Percentiles rank a stretch among this genome's conserved stretches.
These are phyloP conservation scores for Galeopsis tetrahit DNA, from an alignment of 257 asterid genomes.

Conservation along the genomic window DNA sequence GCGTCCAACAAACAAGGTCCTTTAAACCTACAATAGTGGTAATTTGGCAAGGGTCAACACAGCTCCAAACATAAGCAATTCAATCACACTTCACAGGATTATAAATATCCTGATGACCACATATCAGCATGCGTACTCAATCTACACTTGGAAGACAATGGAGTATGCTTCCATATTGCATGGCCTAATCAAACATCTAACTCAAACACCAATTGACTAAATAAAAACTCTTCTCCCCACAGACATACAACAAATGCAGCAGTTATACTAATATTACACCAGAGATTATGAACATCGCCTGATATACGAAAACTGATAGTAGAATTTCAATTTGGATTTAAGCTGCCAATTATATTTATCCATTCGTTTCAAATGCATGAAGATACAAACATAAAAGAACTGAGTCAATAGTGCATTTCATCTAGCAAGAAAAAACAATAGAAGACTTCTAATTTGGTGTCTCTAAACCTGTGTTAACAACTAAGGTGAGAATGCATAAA, in stretches of 20 bases:
- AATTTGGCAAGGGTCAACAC: conserved; percentile 17
- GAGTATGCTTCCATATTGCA: neutral
- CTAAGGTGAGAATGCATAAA: conserved; percentile 9
- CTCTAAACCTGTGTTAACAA: neutral
- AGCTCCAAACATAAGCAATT: conserved; percentile 24
- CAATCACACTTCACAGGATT: conserved; percentile 24
- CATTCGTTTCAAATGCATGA: conserved; percentile 21
- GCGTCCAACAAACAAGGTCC: conserved; percentile 88
- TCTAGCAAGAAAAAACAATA: conserved; percentile 8
- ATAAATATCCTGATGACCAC: conserved; percentile 9
- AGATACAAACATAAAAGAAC: conserved; percentile 23
- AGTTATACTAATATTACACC: neutral
- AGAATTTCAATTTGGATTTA: conserved; percentile 8
- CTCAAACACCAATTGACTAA: neutral
- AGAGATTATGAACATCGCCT: conserved; percentile 17
- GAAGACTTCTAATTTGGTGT: conserved; percentile 6
- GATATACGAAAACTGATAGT: neutral
- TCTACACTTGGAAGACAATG: neutral
- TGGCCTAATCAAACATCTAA: conserved; percentile 13
- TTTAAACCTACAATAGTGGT: conserved; percentile 60
- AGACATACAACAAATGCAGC: conserved; percentile 10
- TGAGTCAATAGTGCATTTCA: conserved; percentile 1
- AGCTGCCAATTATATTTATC: conserved; percentile 15
- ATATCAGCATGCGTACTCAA: conserved; percentile 1
- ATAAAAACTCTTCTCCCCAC: neutral